A percentile compares a stretch with the other conserved stretches of the same genome.
phyloP scores from a whole-genome alignment of 2,329 filamentous ascomycete species.

The Dactylellina cionopaga region DNA sequence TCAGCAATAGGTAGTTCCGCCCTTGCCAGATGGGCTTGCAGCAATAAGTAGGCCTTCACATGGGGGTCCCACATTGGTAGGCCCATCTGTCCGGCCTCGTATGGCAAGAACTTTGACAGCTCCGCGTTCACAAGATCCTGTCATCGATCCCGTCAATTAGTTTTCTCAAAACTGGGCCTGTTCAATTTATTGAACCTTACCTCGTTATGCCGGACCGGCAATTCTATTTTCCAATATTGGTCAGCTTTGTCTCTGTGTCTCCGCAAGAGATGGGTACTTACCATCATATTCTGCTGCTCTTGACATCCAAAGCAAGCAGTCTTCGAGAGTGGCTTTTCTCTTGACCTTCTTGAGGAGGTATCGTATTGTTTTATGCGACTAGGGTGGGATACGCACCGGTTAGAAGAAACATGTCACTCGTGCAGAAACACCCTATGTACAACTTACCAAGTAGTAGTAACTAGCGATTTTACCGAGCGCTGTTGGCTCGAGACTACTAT shows the following conservation, averaged over 20 bases:
- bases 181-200: slow-evolving; percentile 49
- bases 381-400: background rate
- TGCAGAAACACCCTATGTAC: background rate
- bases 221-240: slow-evolving; percentile 66
- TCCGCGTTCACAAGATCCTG: slow-evolving; percentile 90
- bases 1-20: slow-evolving; percentile 93
- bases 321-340: slow-evolving; percentile 77
- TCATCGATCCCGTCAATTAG: background rate
- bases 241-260: slow-evolving; percentile 22
- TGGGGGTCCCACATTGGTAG: slow-evolving; percentile 98
- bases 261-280: slow-evolving; percentile 19
- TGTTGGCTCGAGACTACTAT: slow-evolving; percentile 88
- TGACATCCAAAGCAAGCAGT: slow-evolving; percentile 91
- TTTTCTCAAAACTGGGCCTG: background rate
- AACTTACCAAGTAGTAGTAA: slow-evolving; percentile 84
- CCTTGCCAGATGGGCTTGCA: slow-evolving; percentile 94
- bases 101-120: slow-evolving; percentile 81
- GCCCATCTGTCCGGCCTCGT: slow-evolving; percentile 71
- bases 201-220: slow-evolving; percentile 97
- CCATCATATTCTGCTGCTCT: slow-evolving; percentile 89
- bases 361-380: slow-evolving; percentile 89
- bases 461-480: slow-evolving; percentile 98
- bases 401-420: too few relatives aligned
- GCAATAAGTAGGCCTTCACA: slow-evolving; percentile 90
- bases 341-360: slow-evolving; percentile 81